Evolutionary conservation across 2,329 filamentous ascomycete genomes (phyloP), one percentile per base, ranked within the genome.

Genomic region (Monilinia fructicola): DNA sequence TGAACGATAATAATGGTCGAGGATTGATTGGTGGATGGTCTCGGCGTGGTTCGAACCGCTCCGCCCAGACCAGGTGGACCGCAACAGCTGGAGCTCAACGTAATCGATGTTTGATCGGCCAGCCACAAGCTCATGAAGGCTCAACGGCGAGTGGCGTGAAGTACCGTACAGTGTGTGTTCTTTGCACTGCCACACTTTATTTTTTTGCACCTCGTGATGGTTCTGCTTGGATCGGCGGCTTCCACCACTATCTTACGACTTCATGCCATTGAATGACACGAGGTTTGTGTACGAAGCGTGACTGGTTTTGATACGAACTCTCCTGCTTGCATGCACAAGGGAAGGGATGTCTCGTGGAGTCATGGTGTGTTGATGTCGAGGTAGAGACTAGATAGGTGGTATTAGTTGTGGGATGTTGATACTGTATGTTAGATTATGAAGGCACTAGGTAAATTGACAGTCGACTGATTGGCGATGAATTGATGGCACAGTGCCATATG

Each of bases 191-290:
- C 68, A 68, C 68, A 67, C 61, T 68, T 60, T 65, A 60, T 67
- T 69, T 54, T 54, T 52, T 54, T 67, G 23, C 61, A 68, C 35
- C 69, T 70, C 70, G 69, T 71, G 70, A 71, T 69, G 52, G 23
- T 26, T 64, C n/a, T 64, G 61, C 28, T 50, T 48, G 62, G 53
- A 65, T 65, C 62, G 53, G 40, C 42, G 53, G 50, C 40, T 56
- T 44, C 40, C 53, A 44, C 53, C 61, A 40, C 50, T 7, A 58
- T 64, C 62, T 64, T 64, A 58, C 53, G 62, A 64, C 53, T 64
- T 50, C 42, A 46, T 64, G 62, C 62, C 31, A 55, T 35, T 50
- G 40, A 28, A 28, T n/a, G 18, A 65, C 53, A 40, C 62, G 62
- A 59, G 54, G 50, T 54, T 63, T 28, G 12, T 14, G n/a, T 16